A percentile compares a stretch with the other conserved stretches of the same genome.
Conservation (phyloP, 2,329 filamentous ascomycete species). For the Epichloe scottii region DNA sequence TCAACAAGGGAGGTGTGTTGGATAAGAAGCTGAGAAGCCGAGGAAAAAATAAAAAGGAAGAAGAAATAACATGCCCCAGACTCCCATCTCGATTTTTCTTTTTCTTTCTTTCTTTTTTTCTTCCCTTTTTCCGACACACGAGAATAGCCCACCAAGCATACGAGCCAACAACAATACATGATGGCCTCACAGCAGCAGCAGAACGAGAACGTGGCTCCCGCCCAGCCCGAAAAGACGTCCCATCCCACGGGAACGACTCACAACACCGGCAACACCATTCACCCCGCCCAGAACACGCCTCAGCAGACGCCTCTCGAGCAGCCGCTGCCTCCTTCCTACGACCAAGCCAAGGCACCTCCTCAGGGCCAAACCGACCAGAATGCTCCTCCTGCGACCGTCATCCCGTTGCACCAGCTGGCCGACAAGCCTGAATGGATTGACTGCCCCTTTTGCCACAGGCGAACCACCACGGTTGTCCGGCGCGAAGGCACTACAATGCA, state of each 20-base stretch:
- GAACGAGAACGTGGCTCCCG: not conserved
- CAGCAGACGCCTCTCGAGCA: not conserved
- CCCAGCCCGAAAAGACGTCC: not conserved
- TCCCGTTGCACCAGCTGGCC: conserved; percentile 14
- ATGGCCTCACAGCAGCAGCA: conserved; percentile 1
- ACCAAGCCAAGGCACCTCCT: not conserved
- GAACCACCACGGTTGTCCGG: conserved; percentile 12
- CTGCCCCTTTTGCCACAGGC: conserved; percentile 18
- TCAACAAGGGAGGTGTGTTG: no score
- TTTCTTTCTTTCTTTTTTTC: no score
- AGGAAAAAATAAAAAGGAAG: no score
- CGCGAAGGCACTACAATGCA: conserved; percentile 16
- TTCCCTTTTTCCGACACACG: no score
- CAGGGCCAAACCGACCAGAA: not conserved
- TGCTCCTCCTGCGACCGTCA: not conserved
- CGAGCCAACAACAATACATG: not conserved
- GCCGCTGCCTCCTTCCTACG: conserved; percentile 1
- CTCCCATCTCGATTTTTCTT: no score
- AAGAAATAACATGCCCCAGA: no score
- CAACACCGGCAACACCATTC: not conserved
- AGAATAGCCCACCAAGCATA: not conserved
- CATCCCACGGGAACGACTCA: not conserved
- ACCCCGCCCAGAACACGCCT: not conserved
- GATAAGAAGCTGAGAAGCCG: no score
- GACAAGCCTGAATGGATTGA: conserved; percentile 16